These are phyloP conservation scores for Danielozyma ontarioensis DNA, from an alignment of 805 yeast genomes.

Conservation along the genomic window DNA sequence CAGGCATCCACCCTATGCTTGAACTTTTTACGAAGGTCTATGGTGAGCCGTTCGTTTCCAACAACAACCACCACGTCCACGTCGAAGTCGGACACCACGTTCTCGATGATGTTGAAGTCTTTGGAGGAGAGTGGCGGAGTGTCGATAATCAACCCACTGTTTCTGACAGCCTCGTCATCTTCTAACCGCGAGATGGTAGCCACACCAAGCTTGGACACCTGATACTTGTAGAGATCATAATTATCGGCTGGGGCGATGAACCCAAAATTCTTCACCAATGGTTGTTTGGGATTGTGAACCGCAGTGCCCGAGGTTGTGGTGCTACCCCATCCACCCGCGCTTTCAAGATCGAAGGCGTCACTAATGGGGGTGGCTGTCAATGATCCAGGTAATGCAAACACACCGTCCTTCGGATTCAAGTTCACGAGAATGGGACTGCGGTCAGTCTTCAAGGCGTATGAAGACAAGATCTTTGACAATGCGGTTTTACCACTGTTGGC, in stretches of 20 bases:
- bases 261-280: conserved; percentile 79
- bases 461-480: conserved; percentile 57
- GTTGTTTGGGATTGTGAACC: conserved; percentile 79
- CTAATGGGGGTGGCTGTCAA: conserved; percentile 79
- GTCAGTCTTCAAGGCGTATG: conserved; percentile 75
- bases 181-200: conserved; percentile 45
- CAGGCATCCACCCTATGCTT: conserved; percentile 23
- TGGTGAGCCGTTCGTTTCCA: conserved; percentile 68
- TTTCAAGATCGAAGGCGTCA: conserved; percentile 73
- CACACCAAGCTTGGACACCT: conserved; percentile 44
- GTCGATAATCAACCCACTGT: conserved; percentile 65
- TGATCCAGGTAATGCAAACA: conserved; percentile 76
- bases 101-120: conserved; percentile 48
- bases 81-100: conserved; percentile 54
- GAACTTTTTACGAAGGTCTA: conserved; percentile 55
- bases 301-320: conserved; percentile 70
- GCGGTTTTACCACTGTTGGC: conserved; percentile 75
- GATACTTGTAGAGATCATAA: conserved; percentile 47
- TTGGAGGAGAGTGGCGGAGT: conserved; percentile 60
- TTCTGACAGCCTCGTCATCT: conserved; percentile 40
- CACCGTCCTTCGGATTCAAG: conserved; percentile 69
- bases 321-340: conserved; percentile 68
- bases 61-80: conserved; percentile 60
- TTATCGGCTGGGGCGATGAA: conserved; percentile 56
- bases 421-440: conserved; percentile 68